These are phyloP conservation scores for Pseudogymnoascus pannorum DNA, from an alignment of 2,329 filamentous ascomycete genomes.

Conservation along the genomic window DNA sequence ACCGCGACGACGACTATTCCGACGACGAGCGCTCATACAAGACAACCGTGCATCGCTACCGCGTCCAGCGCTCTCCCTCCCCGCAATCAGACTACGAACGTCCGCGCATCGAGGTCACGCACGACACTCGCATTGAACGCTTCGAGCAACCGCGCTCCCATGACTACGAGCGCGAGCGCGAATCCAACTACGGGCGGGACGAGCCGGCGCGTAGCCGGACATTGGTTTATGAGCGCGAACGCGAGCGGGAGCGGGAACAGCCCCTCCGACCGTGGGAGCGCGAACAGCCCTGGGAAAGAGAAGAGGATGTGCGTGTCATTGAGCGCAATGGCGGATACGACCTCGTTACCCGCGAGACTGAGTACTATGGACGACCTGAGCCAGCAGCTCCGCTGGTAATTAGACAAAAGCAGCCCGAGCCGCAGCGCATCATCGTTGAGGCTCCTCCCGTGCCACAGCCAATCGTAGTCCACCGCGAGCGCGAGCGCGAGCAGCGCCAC, in stretches of 20 bases:
- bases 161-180: conserved; percentile 30
- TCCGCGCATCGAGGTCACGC: conserved; percentile 27
- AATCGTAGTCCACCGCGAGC: conserved; percentile 33
- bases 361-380: conserved; percentile 50
- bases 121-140: conserved; percentile 20
- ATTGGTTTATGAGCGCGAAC: conserved; percentile 37
- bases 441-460: conserved; percentile 42
- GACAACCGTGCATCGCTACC: conserved; percentile 27
- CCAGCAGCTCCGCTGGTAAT: conserved; percentile 47
- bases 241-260: conserved; percentile 28
- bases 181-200: conserved; percentile 35
- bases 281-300: conserved; percentile 18
- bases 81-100: conserved; percentile 26
- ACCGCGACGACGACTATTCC: conserved; percentile 27
- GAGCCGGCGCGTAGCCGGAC: conserved; percentile 26
- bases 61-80: conserved; percentile 23
- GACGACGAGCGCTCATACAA: conserved; percentile 27
- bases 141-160: conserved; percentile 21
- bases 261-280: conserved; percentile 28
- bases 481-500: conserved; percentile 20
- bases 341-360: conserved; percentile 38
- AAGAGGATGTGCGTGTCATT: conserved; percentile 21
- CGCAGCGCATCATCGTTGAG: conserved; percentile 53
- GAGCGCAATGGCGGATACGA: conserved; percentile 30
- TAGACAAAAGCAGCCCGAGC: conserved; percentile 46